Evolutionary conservation across 2,329 filamentous ascomycete species (phyloP), one percentile per base, ranked within the genome.

Genomic region (Arthrobotrys sinensis): DNA sequence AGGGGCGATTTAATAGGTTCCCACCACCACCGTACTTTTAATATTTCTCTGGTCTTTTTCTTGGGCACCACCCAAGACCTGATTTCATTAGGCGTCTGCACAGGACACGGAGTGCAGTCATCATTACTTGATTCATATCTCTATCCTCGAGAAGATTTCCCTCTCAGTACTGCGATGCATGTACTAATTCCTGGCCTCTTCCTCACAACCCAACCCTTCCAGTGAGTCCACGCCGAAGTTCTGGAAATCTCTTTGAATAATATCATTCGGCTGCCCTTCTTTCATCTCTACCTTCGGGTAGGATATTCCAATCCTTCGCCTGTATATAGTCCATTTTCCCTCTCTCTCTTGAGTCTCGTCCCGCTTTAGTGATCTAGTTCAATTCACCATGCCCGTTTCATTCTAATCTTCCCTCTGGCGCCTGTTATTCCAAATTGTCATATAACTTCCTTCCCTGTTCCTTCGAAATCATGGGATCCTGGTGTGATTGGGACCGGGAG

Each of bases 281-380:
- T 28, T 11, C 7, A 48, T 21, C 19, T 48, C 46, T 12, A 4
- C 24, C 24, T 28, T 28, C 24, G 4, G 4, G 0, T 21, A 12
- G 46, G 46, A 14, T 50, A 28, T 11, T 19, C 19, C 11, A 14
- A 28, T 24, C 46, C 19, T 14, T 2, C 12, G 7, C 21, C 12
- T 50, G 46, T 50, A 50, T 50, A 28, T 50, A 50, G 46, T 50
- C 8, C 28, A 19, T 50, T 11, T 24, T 28, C 24, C 24, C n/a
- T n/a, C n/a, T 28, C 4, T 28, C 24, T 4, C 24, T 14, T 10
- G 1, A 5, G 46, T 10, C 14, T 50, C 46, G 14, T 2, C 11
- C 28, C 21, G 3, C 19, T 28, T 28, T 28, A 12, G 4, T 3
- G 11, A 28, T 6, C 21, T 12, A 14, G 46, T 14, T 50, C 10